Evolutionary conservation across 805 yeast species (phyloP).

Genomic region (Candida railenensis): DNA sequence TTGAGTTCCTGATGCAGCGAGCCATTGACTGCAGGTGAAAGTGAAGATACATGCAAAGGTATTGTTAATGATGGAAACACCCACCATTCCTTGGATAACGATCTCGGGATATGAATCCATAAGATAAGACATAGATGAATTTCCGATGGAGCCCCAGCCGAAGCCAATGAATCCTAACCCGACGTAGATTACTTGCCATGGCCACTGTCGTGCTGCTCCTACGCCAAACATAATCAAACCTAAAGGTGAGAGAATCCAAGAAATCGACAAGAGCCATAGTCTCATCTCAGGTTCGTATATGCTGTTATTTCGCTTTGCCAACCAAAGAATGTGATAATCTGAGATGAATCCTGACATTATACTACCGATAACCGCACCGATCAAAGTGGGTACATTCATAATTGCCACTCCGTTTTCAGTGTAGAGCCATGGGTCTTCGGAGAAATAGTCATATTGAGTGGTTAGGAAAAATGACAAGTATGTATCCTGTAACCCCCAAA

Average conservation of each 20-base stretch:
- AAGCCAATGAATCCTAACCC: conserved; percentile 67
- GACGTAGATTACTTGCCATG: conserved; percentile 54
- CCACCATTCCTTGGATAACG: conserved; percentile 70
- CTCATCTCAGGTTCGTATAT: conserved; percentile 66
- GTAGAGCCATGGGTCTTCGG: conserved; percentile 65
- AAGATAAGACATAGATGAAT: conserved; percentile 63
- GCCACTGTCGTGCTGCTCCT: conserved; percentile 56
- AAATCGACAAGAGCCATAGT: conserved; percentile 55
- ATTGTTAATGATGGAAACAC: conserved; percentile 64
- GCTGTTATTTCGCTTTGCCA: conserved; percentile 61
- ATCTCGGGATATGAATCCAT: conserved; percentile 71
- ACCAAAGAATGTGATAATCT: conserved; percentile 59
- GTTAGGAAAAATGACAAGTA: conserved; percentile 73
- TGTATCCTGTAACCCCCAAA: conserved; percentile 82
- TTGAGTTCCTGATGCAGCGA: conserved; percentile 56
- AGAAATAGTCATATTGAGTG: conserved; percentile 66
- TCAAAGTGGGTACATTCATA: conserved; percentile 39
- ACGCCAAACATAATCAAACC: conserved; percentile 65
- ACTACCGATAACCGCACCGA: conserved; percentile 57
- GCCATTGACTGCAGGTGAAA: conserved; percentile 61
- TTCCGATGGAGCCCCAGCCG: conserved; percentile 72
- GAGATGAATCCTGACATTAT: conserved; percentile 59
- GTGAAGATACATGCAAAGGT: conserved; percentile 65
- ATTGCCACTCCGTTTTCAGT: conserved; percentile 62
- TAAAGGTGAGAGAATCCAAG: conserved; percentile 57